A percentile compares a stretch with the other conserved stretches of the same genome.
phyloP scores from a whole-genome alignment of 305 asterid species.

The Solanum hybrid region DNA sequence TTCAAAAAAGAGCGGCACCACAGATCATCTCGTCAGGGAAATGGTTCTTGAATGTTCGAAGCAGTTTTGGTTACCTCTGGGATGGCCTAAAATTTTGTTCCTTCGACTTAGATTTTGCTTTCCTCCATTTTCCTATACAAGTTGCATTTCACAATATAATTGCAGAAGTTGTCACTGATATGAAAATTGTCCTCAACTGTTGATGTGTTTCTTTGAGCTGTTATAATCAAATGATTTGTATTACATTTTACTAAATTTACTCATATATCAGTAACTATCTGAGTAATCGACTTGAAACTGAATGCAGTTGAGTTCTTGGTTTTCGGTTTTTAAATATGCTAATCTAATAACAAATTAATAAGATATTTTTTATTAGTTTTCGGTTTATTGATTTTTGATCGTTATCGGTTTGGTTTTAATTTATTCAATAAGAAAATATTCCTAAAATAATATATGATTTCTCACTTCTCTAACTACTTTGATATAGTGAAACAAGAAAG shows the following conservation, averaged over 20 bases:
- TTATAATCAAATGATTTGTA: background rate
- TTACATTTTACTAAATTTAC: too few relatives aligned
- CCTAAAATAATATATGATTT: too few relatives aligned
- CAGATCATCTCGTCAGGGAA: conserved; percentile 34
- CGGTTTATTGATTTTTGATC: too few relatives aligned
- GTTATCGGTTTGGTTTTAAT: too few relatives aligned
- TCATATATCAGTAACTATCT: background rate
- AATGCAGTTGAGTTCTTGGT: background rate
- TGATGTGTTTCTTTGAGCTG: background rate
- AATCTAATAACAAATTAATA: too few relatives aligned
- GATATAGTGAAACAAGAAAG: too few relatives aligned
- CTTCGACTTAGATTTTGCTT: conserved; percentile 1
- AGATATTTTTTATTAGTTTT: too few relatives aligned
- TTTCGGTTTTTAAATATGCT: too few relatives aligned
- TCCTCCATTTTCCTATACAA: background rate
- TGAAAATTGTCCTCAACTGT: background rate
- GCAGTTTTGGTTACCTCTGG: background rate
- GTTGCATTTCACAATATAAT: background rate
- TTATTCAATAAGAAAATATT: too few relatives aligned
- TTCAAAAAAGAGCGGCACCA: conserved; percentile 67
- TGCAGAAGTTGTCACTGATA: background rate
- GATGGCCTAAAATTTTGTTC: conserved; percentile 5
- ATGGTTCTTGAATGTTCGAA: background rate
- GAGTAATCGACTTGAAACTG: background rate
- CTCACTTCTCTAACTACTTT: too few relatives aligned